Percentiles rank a stretch among this genome's conserved stretches.
These are phyloP conservation scores for Rutstroemia sp. DNA, from an alignment of 2,329 filamentous ascomycete genomes.

Conservation along the genomic window DNA sequence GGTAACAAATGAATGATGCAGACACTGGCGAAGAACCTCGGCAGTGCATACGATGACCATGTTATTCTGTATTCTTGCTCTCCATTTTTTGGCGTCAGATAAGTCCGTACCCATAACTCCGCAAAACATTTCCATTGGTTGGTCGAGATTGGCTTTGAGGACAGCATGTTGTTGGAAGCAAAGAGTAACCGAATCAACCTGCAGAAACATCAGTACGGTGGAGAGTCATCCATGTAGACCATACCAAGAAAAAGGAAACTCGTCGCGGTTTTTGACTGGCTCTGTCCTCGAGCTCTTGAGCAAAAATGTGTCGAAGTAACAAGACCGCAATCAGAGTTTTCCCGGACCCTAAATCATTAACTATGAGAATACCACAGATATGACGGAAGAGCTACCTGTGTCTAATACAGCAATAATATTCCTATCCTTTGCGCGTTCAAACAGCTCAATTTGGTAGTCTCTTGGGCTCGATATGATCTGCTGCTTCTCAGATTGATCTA, in stretches of 20 bases:
- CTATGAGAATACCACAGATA: too few species aligned
- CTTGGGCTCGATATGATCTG: conserved; percentile 69
- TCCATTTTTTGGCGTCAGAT: conserved; percentile 54
- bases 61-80: conserved; percentile 50
- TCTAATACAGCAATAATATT: conserved; percentile 93
- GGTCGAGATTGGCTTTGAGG: conserved; percentile 71
- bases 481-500: conserved; percentile 28
- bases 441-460: conserved; percentile 89
- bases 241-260: conserved; percentile 73
- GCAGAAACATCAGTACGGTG: not conserved
- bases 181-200: conserved; percentile 74
- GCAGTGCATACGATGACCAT: conserved; percentile 92
- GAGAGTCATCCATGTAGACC: not conserved
- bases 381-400: conserved; percentile 49
- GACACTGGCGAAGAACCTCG: conserved; percentile 71
- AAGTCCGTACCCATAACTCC: conserved; percentile 59
- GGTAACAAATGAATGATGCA: conserved; percentile 69
- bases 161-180: conserved; percentile 87
- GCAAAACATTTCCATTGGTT: conserved; percentile 65
- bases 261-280: conserved; percentile 49
- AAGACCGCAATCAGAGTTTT: conserved; percentile 95
- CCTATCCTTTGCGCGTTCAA: conserved; percentile 72
- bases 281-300: conserved; percentile 68
- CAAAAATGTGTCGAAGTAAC: conserved; percentile 67
- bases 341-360: conserved; percentile 51